Conservation (phyloP, 2,329 filamentous ascomycete species). For the Xylariomycetidae sp. region DNA sequence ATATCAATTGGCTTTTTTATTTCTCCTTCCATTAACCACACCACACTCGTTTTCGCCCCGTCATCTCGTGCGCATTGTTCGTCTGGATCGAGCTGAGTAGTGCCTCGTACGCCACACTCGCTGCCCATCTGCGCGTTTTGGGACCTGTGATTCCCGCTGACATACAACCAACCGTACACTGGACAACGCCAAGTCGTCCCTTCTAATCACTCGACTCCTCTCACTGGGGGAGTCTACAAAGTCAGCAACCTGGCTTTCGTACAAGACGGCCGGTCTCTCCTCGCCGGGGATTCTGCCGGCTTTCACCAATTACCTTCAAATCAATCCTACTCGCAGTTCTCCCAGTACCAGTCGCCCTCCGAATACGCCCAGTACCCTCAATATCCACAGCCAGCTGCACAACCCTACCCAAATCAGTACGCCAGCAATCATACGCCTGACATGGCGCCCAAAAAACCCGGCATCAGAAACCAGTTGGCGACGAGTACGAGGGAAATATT, state of each 20-base stretch:
- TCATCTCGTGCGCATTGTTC: too few relatives aligned
- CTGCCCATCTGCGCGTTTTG: too few relatives aligned
- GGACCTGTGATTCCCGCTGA: too few relatives aligned
- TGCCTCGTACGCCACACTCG: too few relatives aligned
- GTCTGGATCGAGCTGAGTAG: too few relatives aligned
- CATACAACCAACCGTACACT: too few relatives aligned
- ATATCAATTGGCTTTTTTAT: too few relatives aligned
- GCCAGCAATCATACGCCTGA: constrained; percentile 28
- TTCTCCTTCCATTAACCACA: too few relatives aligned
- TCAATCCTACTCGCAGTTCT: constrained; percentile 14
- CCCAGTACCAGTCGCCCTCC: constrained; percentile 11
- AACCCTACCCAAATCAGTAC: constrained; percentile 10
- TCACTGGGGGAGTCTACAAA: constrained; percentile 17
- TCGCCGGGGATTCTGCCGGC: constrained; percentile 19
- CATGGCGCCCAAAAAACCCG: constrained; percentile 30
- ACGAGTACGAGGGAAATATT: constrained; percentile 66
- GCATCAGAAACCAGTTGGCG: constrained; percentile 26
- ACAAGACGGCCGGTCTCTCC: constrained; percentile 18
- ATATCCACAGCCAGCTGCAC: constrained; percentile 15
- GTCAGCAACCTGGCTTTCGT: constrained; percentile 25
- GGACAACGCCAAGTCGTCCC: too few relatives aligned
- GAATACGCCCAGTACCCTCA: constrained; percentile 24
- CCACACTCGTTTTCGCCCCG: too few relatives aligned
- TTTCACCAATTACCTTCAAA: constrained; percentile 23
- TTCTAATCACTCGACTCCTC: constrained; percentile 21